A percentile compares a stretch with the other conserved stretches of the same genome.
These are phyloP conservation scores for Aspergillus floridensis DNA, from an alignment of 2,329 filamentous ascomycete species.

Conservation along the genomic window DNA sequence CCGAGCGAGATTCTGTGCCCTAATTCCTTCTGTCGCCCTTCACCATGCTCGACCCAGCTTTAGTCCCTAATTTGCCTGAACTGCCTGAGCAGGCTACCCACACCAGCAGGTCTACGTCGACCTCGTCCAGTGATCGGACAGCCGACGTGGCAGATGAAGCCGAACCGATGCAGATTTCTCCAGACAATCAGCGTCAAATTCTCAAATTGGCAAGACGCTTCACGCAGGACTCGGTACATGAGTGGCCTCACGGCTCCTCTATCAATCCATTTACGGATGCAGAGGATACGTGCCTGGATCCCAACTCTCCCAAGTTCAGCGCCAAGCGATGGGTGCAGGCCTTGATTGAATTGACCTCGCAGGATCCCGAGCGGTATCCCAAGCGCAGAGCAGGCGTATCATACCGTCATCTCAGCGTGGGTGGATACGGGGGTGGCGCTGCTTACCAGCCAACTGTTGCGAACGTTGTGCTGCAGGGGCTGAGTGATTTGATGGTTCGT, in stretches of 20 bases:
- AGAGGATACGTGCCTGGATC: conserved; percentile 2
- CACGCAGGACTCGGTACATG: background rate
- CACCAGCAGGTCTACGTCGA: background rate
- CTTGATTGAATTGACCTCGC: background rate
- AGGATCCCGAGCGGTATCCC: background rate
- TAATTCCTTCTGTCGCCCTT: no score
- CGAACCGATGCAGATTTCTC: background rate
- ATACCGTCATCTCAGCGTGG: conserved; percentile 40
- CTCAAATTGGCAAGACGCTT: background rate
- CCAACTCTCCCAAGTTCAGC: conserved; percentile 4
- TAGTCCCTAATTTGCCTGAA: background rate
- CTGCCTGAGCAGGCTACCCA: background rate
- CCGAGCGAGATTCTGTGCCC: background rate
- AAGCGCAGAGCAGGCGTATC: conserved; percentile 31
- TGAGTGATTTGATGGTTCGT: background rate
- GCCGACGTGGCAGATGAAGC: background rate
- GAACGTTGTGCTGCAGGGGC: background rate
- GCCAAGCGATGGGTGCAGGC: conserved; percentile 3
- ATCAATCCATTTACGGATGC: conserved; percentile 3
- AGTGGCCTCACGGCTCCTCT: background rate
- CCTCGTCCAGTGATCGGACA: background rate
- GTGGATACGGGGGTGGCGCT: conserved; percentile 37
- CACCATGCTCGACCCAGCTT: background rate
- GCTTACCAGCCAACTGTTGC: conserved; percentile 30
- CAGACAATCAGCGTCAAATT: background rate